These are phyloP conservation scores for Geotrichum bryndzae DNA, from an alignment of 1,139 yeast genomes.

Conservation along the genomic window DNA sequence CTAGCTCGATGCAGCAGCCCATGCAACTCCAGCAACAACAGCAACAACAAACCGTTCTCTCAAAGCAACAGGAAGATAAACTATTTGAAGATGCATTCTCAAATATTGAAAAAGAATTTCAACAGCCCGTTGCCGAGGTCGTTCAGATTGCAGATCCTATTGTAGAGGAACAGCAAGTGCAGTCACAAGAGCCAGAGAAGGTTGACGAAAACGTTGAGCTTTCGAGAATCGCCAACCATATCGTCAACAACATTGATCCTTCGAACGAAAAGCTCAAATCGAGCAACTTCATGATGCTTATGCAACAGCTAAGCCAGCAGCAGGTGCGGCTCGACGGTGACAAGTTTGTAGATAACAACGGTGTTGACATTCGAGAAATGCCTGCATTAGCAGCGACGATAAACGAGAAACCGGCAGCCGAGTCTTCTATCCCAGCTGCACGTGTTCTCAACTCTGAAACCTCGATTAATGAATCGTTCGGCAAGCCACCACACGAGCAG, in stretches of 20 bases:
- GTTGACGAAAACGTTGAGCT: constrained; percentile 24
- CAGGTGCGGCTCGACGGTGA: constrained; percentile 32
- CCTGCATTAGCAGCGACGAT: not conserved
- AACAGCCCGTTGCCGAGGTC: constrained; percentile 1
- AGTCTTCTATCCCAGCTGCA: not conserved
- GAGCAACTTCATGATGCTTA: constrained; percentile 38
- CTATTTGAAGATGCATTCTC: constrained; percentile 31
- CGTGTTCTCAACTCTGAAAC: not conserved
- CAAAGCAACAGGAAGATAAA: constrained; percentile 3
- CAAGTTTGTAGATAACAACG: constrained; percentile 32
- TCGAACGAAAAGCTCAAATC: constrained; percentile 33
- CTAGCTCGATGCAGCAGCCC: not conserved
- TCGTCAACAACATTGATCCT: constrained; percentile 27
- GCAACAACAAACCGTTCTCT: not conserved
- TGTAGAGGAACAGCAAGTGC: not conserved
- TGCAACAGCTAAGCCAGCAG: constrained; percentile 35
- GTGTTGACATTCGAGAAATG: constrained; percentile 20
- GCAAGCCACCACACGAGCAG: constrained; percentile 1
- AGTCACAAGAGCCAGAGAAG: constrained; percentile 15
- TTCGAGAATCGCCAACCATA: constrained; percentile 31
- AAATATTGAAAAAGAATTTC: constrained; percentile 24
- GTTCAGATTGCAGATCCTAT: not conserved
- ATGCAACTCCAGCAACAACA: not conserved
- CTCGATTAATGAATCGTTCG: not conserved
- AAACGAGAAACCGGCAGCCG: not conserved